Evolutionary conservation across 495 filamentous ascomycete species (phyloP).

Genomic region (Cetradonia linearis): DNA sequence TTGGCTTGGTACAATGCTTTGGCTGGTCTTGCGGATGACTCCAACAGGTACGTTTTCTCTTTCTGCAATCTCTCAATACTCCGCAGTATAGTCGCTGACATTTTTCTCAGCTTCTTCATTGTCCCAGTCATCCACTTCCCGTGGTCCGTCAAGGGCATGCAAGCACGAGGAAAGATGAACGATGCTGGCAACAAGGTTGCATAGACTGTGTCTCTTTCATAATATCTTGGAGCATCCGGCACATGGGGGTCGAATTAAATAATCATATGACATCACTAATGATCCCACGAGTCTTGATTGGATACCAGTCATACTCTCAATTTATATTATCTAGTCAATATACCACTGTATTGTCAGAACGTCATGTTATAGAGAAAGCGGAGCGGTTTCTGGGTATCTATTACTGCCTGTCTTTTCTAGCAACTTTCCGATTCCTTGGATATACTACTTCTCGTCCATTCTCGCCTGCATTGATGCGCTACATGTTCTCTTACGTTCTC

Average conservation of each 20-base stretch:
- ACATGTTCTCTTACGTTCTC: not conserved
- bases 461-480: not conserved
- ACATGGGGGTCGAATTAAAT: constrained; percentile 1
- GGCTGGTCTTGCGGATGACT: constrained; percentile 80
- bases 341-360: not conserved
- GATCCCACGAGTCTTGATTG: constrained; percentile 1
- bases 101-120: constrained; percentile 72
- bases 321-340: not conserved
- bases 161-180: constrained; percentile 40
- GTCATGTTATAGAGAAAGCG: not conserved
- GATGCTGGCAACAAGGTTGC: constrained; percentile 23
- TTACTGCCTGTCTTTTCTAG: not conserved
- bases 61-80: constrained; percentile 1
- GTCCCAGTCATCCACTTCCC: constrained; percentile 94
- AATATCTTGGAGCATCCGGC: not conserved
- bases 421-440: not conserved
- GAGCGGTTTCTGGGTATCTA: not conserved
- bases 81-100: constrained; percentile 11
- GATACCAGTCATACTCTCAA: not conserved
- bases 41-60: constrained; percentile 50
- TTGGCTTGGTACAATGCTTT: constrained; percentile 94
- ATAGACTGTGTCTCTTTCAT: not conserved
- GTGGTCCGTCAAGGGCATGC: constrained; percentile 80
- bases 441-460: not conserved
- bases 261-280: constrained; percentile 4